Evolutionary conservation across 1,284 basidiomycete genomes (phyloP).

Genomic region (Agroathelia rolfsii): DNA sequence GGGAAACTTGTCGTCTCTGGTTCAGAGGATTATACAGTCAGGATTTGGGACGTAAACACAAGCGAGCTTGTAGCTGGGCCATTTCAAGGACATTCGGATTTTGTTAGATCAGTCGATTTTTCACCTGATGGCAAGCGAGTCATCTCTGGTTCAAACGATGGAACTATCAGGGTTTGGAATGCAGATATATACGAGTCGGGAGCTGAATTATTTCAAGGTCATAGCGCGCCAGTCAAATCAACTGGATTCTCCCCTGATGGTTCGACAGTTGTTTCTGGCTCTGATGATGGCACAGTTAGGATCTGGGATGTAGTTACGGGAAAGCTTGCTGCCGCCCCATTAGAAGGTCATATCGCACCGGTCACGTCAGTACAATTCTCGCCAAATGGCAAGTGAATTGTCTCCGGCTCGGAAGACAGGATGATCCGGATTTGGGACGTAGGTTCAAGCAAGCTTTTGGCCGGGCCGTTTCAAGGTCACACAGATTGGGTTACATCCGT

Average conservation of each 20-base stretch:
- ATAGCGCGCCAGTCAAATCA: no score
- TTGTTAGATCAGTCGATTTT: constrained; percentile 10
- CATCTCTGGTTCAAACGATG: no score
- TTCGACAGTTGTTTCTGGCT: constrained; percentile 8
- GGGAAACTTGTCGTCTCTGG: constrained; percentile 11
- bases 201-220: no score
- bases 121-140: no score
- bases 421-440: constrained; percentile 9
- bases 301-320: constrained; percentile 7
- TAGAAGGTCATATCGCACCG: constrained; percentile 4
- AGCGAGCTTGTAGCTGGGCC: background rate
- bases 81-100: constrained; percentile 9
- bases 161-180: no score
- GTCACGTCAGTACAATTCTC: constrained; percentile 7
- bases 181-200: no score
- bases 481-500: background rate
- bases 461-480: no score
- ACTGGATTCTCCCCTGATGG: no score
- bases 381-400: constrained; percentile 7
- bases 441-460: constrained; percentile 1
- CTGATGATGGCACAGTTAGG: constrained; percentile 4
- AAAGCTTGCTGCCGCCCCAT: background rate
- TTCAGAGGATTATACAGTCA: constrained; percentile 11
- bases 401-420: constrained; percentile 6
- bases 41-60: constrained; percentile 13